Evolutionary conservation across 2,329 filamentous ascomycete genomes (phyloP), one percentile per base, ranked within the genome.

Genomic region (Ophiostoma ulmi): DNA sequence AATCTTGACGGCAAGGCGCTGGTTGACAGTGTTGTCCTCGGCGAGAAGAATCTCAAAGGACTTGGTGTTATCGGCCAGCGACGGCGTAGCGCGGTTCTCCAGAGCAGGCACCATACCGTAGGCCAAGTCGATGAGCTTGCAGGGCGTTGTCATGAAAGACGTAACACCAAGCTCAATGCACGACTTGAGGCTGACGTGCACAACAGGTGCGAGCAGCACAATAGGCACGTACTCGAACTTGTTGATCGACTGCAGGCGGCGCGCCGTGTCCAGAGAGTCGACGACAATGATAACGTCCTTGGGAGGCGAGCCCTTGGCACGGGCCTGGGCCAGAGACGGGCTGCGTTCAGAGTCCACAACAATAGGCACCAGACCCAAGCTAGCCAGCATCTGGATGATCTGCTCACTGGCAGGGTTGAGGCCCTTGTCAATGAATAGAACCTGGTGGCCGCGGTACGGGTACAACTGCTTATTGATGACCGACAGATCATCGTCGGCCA

Each of bases 81-180:
- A 92, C 1, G 94, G 94, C 14, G 94, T 95, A 6, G 94, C 94
- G 69, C 94, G 87, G 76, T 96, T 96, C 81, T 98, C 95, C 35
- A 99, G 84, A 3, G 95, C 95, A 7, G 95, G 95, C 22, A 98
- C 91, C 87, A 99, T 94, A 75, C 94, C 94, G 77, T 98, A 98
- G 72, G 93, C 94, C 72, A 99, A 83, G 79, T 99, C 95, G 73
- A 97, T 97, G 5, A 94, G 88, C 77, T 94, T 87, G 81, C 95
- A 98, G 10, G 95, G 95, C 20, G 93, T 97, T 1, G 95, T 98
- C 93, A 98, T 97, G 80, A 97, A 98, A 68, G 94, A 97, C n/a
- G 94, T 96, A 75, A 99, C 97, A 73, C 95, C 94, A 74, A 98
- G 86, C 78, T 98, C 95, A 72, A 98, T 83, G 72, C 94, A 95